Conservation (phyloP, 306 rosid species). For the Chamaecrista fasciculata region DNA sequence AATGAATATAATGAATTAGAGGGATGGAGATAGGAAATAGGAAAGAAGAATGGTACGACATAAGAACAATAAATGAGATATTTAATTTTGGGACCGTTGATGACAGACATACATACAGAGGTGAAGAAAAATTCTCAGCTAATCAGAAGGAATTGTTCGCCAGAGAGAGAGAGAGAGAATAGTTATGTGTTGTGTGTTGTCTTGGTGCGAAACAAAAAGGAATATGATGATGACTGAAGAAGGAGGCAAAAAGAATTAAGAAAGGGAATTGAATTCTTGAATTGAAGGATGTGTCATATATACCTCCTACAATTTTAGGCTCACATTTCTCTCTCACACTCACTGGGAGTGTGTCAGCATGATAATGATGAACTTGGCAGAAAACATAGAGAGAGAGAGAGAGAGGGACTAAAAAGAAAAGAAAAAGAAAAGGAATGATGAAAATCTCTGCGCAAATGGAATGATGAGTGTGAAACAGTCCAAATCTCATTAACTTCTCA, state of each 20-base stretch:
- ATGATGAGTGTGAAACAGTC: constrained; percentile 47
- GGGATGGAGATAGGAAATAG: background rate
- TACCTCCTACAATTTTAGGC: too few species aligned
- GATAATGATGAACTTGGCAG: constrained; percentile 46
- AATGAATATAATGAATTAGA: too few species aligned
- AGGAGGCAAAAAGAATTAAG: constrained; percentile 41
- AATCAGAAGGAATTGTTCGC: constrained; percentile 48
- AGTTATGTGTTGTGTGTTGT: too few species aligned
- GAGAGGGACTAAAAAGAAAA: too few species aligned
- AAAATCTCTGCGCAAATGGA: constrained; percentile 59
- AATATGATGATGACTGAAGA: background rate
- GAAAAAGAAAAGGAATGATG: constrained; percentile 34
- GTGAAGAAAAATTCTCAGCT: constrained; percentile 35
- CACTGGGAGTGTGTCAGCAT: constrained; percentile 32
- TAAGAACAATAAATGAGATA: constrained; percentile 26
- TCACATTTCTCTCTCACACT: background rate
- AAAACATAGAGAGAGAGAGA: too few species aligned
- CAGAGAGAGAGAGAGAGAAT: too few species aligned
- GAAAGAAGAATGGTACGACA: constrained; percentile 29
- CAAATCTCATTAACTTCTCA: constrained; percentile 30
- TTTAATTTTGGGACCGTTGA: constrained; percentile 30
- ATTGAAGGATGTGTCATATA: too few species aligned
- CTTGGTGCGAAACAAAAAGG: too few species aligned
- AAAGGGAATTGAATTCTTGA: too few species aligned
- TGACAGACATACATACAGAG: constrained; percentile 22